These are phyloP conservation scores for Mimosa bimucronata DNA, from an alignment of 306 rosid genomes.

Conservation along the genomic window DNA sequence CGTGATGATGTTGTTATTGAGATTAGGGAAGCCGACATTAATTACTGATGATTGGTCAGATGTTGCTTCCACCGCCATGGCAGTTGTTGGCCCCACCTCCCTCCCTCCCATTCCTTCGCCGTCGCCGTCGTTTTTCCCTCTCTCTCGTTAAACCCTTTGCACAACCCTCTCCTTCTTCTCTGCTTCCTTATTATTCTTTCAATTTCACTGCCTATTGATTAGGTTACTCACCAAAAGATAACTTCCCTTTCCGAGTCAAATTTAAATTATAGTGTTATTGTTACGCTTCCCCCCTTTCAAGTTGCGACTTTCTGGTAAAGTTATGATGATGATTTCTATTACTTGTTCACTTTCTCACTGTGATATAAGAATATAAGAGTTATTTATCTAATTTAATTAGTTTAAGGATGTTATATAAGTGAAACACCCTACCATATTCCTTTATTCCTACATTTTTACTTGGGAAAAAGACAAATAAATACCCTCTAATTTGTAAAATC, in stretches of 20 bases:
- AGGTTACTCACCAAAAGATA: background rate
- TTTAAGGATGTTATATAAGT: too few relatives aligned
- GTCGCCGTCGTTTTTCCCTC: conserved; percentile 3
- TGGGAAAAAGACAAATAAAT: too few relatives aligned
- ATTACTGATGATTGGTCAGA: conserved; percentile 26
- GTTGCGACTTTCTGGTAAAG: background rate
- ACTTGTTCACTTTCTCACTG: too few relatives aligned
- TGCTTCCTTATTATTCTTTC: background rate
- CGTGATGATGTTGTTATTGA: conserved; percentile 40
- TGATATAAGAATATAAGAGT: too few relatives aligned
- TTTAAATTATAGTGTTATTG: background rate
- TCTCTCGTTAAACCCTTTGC: background rate
- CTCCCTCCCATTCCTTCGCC: conserved; percentile 24
- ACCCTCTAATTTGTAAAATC: too few relatives aligned
- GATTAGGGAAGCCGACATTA: conserved; percentile 49
- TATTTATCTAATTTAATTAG: too few relatives aligned
- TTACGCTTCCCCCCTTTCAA: background rate
- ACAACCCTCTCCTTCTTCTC: background rate
- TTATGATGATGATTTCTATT: background rate
- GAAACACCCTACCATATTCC: too few relatives aligned
- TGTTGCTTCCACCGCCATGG: conserved; percentile 37
- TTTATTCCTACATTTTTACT: too few relatives aligned
- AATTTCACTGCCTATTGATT: background rate
- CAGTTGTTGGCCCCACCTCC: background rate
- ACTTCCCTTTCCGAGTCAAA: background rate